phyloP scores from a whole-genome alignment of 2,329 filamentous ascomycete species.

The Rutstroemia sp. region DNA sequence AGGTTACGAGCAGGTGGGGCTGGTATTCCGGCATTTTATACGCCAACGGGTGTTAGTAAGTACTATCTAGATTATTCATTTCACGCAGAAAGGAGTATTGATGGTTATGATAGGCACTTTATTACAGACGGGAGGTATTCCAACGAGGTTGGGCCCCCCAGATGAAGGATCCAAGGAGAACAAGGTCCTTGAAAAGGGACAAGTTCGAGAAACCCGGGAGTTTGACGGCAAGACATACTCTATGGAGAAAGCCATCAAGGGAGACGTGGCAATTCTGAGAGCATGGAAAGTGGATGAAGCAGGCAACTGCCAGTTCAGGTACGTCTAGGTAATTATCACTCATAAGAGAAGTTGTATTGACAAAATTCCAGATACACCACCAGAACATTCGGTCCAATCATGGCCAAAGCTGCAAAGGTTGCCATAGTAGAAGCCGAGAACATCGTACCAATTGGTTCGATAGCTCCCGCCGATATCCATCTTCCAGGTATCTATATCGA shows the following conservation, averaged over 20 bases:
- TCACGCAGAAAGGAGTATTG: background rate
- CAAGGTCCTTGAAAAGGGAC: conserved; percentile 52
- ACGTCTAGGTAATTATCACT: background rate
- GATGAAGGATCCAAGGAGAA: conserved; percentile 29
- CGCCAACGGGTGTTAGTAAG: conserved; percentile 60
- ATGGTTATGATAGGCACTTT: conserved; percentile 43
- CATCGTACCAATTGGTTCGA: conserved; percentile 66
- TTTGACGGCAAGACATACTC: conserved; percentile 67
- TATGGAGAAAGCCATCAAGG: conserved; percentile 69
- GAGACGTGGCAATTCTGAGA: conserved; percentile 69
- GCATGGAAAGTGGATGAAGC: conserved; percentile 70
- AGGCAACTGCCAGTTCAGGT: conserved; percentile 53
- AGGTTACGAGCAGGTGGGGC: conserved; percentile 63
- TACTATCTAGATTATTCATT: conserved; percentile 11
- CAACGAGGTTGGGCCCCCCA: conserved; percentile 50
- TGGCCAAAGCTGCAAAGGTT: conserved; percentile 71
- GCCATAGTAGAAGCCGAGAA: conserved; percentile 80
- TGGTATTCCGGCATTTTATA: conserved; percentile 74
- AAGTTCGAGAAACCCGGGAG: conserved; percentile 60
- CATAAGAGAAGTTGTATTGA: conserved; percentile 22
- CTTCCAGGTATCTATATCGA: conserved; percentile 78
- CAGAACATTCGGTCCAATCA: conserved; percentile 65
- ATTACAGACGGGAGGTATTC: conserved; percentile 61
- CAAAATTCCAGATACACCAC: conserved; percentile 47
- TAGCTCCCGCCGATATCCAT: conserved; percentile 66